phyloP scores from a whole-genome alignment of 1,284 basidiomycete species.

The Lentinula novae-zelandiae region DNA sequence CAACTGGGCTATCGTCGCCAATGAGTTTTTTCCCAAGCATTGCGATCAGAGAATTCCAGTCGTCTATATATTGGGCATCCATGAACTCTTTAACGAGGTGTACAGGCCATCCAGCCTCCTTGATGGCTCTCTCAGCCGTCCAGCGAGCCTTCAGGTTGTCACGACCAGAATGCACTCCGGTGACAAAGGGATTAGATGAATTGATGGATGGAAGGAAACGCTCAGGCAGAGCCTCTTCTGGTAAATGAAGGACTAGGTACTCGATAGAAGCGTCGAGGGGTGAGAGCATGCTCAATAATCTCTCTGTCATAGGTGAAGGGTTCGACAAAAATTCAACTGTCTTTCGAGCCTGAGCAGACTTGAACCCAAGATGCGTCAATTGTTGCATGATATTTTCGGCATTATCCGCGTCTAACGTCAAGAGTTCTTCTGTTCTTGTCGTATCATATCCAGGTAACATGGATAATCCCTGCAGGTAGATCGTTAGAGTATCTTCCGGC shows the following conservation, averaged over 20 bases:
- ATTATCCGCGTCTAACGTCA: conserved; percentile 46
- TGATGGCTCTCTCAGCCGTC: conserved; percentile 80
- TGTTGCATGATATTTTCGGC: conserved; percentile 36
- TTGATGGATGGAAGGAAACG: conserved; percentile 59
- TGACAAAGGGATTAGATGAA: conserved; percentile 69
- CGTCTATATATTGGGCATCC: conserved; percentile 34
- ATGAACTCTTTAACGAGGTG: conserved; percentile 63
- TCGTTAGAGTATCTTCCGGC: too few species aligned
- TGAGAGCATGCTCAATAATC: conserved; percentile 44
- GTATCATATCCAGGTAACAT: conserved; percentile 50
- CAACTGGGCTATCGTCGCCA: conserved; percentile 21
- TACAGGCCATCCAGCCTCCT: conserved; percentile 82
- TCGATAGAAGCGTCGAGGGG: conserved; percentile 69
- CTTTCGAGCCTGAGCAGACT: conserved; percentile 41
- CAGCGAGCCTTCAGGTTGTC: conserved; percentile 74
- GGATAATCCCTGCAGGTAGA: conserved; percentile 39
- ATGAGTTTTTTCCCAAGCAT: conserved; percentile 47
- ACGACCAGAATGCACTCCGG: conserved; percentile 53
- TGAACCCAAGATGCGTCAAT: conserved; percentile 58
- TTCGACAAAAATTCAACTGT: conserved; percentile 50
- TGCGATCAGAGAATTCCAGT: conserved; percentile 49
- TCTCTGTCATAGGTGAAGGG: conserved; percentile 48
- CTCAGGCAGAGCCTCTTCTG: conserved; percentile 76
- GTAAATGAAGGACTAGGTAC: conserved; percentile 70
- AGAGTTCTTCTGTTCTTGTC: conserved; percentile 32